Evolutionary conservation across 768 basidiomycete genomes (phyloP).

Genomic region (Cubamyces sp.): DNA sequence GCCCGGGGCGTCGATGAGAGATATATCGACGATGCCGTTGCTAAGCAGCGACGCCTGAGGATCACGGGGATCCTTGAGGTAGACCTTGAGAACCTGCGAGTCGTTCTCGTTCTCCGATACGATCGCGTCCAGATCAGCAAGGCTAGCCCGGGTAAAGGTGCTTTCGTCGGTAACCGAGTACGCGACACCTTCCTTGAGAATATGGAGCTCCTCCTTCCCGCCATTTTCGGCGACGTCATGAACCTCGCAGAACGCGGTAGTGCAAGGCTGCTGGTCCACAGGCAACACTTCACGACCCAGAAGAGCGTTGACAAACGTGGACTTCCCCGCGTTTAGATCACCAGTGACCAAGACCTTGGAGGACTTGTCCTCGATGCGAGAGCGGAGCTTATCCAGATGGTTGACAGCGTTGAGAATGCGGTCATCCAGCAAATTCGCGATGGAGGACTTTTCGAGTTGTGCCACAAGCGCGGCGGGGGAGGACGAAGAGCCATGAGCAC

Average conservation of each 20-base stretch:
- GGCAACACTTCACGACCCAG: slow-evolving; percentile 92
- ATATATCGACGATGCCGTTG: slow-evolving; percentile 96
- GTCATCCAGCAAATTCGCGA: slow-evolving; percentile 89
- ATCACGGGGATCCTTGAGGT: slow-evolving; percentile 80
- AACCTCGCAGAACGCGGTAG: slow-evolving; percentile 96
- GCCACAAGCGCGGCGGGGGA: slow-evolving; percentile 77
- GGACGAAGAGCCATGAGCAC: slow-evolving; percentile 65
- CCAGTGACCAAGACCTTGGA: slow-evolving; percentile 98
- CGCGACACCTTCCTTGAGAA: slow-evolving; percentile 65
- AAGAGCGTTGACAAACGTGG: slow-evolving; percentile 96
- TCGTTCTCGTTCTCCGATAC: slow-evolving; percentile 73
- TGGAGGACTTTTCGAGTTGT: slow-evolving; percentile 90
- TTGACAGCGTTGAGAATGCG: slow-evolving; percentile 72
- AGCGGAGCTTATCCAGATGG: slow-evolving; percentile 84
- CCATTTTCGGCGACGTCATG: slow-evolving; percentile 84
- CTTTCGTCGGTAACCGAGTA: slow-evolving; percentile 75
- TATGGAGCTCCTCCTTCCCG: slow-evolving; percentile 83
- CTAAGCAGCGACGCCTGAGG: slow-evolving; percentile 85
- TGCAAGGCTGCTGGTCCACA: slow-evolving; percentile 97
- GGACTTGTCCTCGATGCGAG: slow-evolving; percentile 87
- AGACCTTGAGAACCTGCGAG: slow-evolving; percentile 84
- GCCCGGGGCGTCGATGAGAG: slow-evolving; percentile 97
- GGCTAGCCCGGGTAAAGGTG: slow-evolving; percentile 71
- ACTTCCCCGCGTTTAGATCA: slow-evolving; percentile 98
- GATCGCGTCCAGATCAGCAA: slow-evolving; percentile 78